Evolutionary conservation across 768 basidiomycete genomes (phyloP), one percentile per base, ranked within the genome.

Genomic region (Suillus brevipes): DNA sequence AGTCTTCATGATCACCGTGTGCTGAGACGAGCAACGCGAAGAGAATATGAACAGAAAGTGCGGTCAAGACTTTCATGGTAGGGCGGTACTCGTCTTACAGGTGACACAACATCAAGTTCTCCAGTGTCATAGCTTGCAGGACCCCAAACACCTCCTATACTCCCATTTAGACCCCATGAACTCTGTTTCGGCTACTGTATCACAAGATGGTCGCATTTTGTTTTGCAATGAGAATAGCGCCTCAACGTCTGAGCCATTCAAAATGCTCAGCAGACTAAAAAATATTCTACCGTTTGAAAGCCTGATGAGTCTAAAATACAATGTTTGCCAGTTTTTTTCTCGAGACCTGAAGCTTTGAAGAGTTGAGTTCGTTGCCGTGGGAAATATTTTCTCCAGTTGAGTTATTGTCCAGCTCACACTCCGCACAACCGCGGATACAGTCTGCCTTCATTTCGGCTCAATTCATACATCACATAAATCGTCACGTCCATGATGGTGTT

Each of bases 1-100:
- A 75, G 65, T 84, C 77, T 52, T 79, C 81, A 70, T 92, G 90
- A 63, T 81, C 88, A 1, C 87, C 89, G 72, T 96, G 94, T 0
- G 81, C 85, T 23, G 69, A 61, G 36, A 77, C 81, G 64, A 75
- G 69, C 65, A 71, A 50, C 66, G 65, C 61, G 63, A 75, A 68
- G 64, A 81, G 71, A 63, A 80, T 66, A 78, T 78, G 71, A 63
- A 80, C 66, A 78, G 78, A 66, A 74, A 84, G 73, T 81, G 70
- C 79, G 76, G 70, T 79, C 67, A 74, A 73, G 65, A 81, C 76
- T 68, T 81, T 82, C 88, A 89, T 89, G 47, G 73, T 76, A 38
- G 65, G 63, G 28, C 28, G 61, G 57, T 31, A 59, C 28, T 16
- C 5, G 38, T 28, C 14, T 23, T 10, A 40, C 58, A 28, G 23